A percentile compares a stretch with the other conserved stretches of the same genome.
phyloP scores from a whole-genome alignment of 148 eudicot species.

The Camellia lanceoleosa region DNA sequence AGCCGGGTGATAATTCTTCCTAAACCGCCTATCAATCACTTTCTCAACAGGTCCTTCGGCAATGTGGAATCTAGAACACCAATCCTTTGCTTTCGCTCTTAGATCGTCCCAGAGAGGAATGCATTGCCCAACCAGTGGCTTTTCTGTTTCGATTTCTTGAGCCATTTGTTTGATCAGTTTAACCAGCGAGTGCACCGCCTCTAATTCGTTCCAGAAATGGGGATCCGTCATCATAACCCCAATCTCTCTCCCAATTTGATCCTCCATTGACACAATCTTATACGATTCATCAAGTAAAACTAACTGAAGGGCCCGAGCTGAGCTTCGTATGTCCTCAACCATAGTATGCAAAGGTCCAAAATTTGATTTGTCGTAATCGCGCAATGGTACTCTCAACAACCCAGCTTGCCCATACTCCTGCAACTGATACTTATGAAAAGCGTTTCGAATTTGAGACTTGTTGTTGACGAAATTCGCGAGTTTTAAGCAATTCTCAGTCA shows the following conservation, averaged over 20 bases:
- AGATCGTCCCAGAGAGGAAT: slow-evolving; percentile 91
- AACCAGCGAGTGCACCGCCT: slow-evolving; percentile 71
- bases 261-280: slow-evolving; percentile 72
- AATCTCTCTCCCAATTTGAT: slow-evolving; percentile 58
- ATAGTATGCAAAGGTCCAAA: slow-evolving; percentile 47
- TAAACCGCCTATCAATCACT: slow-evolving; percentile 60
- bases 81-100: slow-evolving; percentile 58
- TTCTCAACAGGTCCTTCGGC: slow-evolving; percentile 51
- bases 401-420: slow-evolving; percentile 64
- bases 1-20: slow-evolving; percentile 87
- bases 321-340: slow-evolving; percentile 73
- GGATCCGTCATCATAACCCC: slow-evolving; percentile 74
- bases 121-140: slow-evolving; percentile 82
- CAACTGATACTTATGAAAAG: slow-evolving; percentile 61
- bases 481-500: slow-evolving; percentile 63
- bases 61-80: slow-evolving; percentile 73
- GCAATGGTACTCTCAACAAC: slow-evolving; percentile 43
- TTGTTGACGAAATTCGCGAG: slow-evolving; percentile 69
- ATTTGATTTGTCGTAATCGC: slow-evolving; percentile 33
- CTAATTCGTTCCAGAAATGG: slow-evolving; percentile 89
- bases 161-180: slow-evolving; percentile 62
- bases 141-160: slow-evolving; percentile 66
- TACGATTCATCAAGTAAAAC: slow-evolving; percentile 66
- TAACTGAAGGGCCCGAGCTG: slow-evolving; percentile 60
- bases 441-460: slow-evolving; percentile 52